Percentiles rank a stretch among this genome's conserved stretches.
Evolutionary conservation across 2,329 filamentous ascomycete genomes (phyloP).

Genomic region (Penicillium glabrum): DNA sequence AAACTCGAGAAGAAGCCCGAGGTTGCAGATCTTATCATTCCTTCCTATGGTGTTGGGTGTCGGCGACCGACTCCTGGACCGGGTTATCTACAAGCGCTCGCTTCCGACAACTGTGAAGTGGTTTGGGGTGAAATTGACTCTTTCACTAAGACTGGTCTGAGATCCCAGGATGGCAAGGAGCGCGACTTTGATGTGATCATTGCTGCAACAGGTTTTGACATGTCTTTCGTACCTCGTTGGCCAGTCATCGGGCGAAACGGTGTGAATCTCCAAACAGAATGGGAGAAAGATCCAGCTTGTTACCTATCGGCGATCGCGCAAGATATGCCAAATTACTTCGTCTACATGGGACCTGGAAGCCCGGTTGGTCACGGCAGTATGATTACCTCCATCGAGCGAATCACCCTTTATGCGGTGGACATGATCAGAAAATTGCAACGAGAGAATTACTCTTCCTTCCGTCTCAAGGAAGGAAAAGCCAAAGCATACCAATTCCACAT

Average conservation of each 20-base stretch:
- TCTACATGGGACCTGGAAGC: slow-evolving; percentile 5
- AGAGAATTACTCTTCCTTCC: neutral
- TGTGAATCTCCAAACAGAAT: slow-evolving; percentile 19
- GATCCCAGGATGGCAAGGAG: slow-evolving; percentile 14
- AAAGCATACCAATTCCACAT: neutral
- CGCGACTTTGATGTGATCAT: slow-evolving; percentile 32
- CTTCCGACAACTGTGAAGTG: slow-evolving; percentile 23
- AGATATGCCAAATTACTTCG: slow-evolving; percentile 29
- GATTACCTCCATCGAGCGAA: neutral
- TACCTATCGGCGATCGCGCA: slow-evolving; percentile 22
- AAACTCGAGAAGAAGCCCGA: neutral
- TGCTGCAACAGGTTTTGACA: slow-evolving; percentile 45
- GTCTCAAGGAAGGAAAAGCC: neutral
- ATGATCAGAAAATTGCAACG: neutral
- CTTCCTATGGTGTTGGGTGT: neutral
- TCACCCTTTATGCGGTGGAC: neutral
- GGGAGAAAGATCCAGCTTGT: slow-evolving; percentile 19
- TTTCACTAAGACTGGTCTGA: slow-evolving; percentile 23
- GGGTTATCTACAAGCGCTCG: slow-evolving; percentile 5
- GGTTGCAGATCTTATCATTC: neutral
- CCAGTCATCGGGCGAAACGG: slow-evolving; percentile 32
- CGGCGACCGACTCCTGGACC: slow-evolving; percentile 4
- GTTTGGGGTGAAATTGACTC: slow-evolving; percentile 20
- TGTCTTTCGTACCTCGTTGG: slow-evolving; percentile 37
- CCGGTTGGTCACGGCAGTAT: neutral